phyloP scores from a whole-genome alignment of 139 green algal genomes.

The Chlorella sp. region DNA sequence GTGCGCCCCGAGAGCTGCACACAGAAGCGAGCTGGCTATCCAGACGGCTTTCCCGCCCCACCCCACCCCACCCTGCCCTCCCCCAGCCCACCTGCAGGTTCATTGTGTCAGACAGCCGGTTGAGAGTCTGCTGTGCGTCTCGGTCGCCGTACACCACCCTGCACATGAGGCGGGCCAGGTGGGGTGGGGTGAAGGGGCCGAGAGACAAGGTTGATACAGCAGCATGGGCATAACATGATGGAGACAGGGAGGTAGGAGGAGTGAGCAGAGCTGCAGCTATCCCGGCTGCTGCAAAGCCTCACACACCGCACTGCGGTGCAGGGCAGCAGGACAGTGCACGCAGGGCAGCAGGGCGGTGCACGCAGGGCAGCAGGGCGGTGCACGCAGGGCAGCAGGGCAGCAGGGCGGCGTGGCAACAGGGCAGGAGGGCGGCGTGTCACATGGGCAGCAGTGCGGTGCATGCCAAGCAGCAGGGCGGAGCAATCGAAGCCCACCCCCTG shows the following conservation, averaged over 20 bases:
- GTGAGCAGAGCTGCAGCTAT: too few species aligned
- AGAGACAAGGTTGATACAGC: too few species aligned
- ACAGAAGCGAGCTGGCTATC: too few species aligned
- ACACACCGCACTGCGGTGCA: too few species aligned
- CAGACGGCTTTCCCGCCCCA: too few species aligned
- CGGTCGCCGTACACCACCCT: conserved; percentile 55
- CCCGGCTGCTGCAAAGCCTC: too few species aligned
- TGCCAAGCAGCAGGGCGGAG: too few species aligned
- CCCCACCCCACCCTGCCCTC: too few species aligned
- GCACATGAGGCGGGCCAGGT: neutral
- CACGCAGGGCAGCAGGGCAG: neutral
- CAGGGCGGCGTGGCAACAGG: neutral
- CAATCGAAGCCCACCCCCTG: too few species aligned
- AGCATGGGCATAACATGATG: too few species aligned
- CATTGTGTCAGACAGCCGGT: conserved; percentile 21
- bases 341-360: neutral
- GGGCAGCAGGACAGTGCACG: neutral
- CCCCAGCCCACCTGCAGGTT: neutral
- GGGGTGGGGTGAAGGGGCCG: neutral
- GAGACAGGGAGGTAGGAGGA: neutral
- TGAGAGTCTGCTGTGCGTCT: conserved; percentile 36
- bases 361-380: neutral
- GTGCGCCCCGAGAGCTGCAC: too few species aligned
- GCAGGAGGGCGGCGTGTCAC: neutral
- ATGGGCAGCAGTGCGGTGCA: neutral